Base-by-base conservation (phyloP, 202 grass and related monocot genomes). In the Brachypodium distachyon region DNA sequence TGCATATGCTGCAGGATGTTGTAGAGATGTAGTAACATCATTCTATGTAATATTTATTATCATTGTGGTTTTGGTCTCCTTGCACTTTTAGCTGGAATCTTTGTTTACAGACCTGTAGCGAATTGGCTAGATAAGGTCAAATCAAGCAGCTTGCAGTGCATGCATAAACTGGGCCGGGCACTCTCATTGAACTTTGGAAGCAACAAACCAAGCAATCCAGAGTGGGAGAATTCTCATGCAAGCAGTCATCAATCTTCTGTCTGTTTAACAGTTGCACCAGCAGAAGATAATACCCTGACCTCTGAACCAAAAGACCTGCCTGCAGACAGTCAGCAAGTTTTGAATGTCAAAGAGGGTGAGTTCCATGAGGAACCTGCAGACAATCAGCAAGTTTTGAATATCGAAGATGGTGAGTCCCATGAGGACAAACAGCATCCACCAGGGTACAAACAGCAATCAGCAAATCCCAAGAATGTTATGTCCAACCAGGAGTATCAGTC, bases 1-100 rank as follows among this genome's bases (percentile, higher is more conserved):
- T 44, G 79, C 85, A 1, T 83, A 83, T 68, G 74, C 85, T 68
- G 85, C 80, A 53, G 85, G 80, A 46, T 78, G 64, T 49, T 78
- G 25, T 64, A 72, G 85, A 19, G 60, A 47, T 27, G 17, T 66
- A 29, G 48, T 1, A 5, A 65, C 39, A 82, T 82, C 85, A 28
- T 7, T 87, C 13, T 73, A n/a, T 58, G 50, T n/a, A 10, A 26
- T 73, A 68, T 51, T 50, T 4, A 73, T 82, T 26, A 49, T 23
- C 28, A 6, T 87, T 8, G 10, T 67, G 22, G 73, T 87, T 21
- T 78, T 29, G n/a, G 33, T 72, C 13, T 82, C 1, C 73, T 27
- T 66, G 49, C 50, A 41, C 0, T 82, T 55, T 41, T 87, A 34
- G 48, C 42, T 66, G 57, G 23, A 33, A 9, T 10, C 0, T 67